These are phyloP conservation scores for Prinsepia uniflora DNA, from an alignment of 306 rosid genomes.

Conservation along the genomic window DNA sequence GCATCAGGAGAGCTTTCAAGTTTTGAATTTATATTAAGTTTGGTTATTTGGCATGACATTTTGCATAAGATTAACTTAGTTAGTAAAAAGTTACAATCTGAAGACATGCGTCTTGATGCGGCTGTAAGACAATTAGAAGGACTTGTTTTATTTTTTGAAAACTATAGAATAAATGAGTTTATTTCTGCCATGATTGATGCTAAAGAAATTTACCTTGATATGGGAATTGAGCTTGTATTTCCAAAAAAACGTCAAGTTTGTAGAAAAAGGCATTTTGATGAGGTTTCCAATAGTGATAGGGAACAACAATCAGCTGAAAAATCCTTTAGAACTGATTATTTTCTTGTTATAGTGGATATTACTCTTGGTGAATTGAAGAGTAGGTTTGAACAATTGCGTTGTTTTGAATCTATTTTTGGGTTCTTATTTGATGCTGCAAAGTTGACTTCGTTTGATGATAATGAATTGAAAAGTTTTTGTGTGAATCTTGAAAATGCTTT, in stretches of 20 bases:
- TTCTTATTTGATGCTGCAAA: neutral
- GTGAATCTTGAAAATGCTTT: neutral
- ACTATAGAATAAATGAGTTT: neutral
- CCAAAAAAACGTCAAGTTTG: no score
- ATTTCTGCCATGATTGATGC: neutral
- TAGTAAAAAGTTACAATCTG: neutral
- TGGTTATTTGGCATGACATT: neutral
- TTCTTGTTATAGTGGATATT: neutral
- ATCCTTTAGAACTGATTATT: neutral
- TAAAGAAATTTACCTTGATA: neutral
- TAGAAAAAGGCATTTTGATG: no score
- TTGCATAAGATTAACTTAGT: neutral
- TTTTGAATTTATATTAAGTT: neutral
- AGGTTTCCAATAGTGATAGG: neutral
- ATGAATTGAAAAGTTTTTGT: neutral
- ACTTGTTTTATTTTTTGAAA: no score
- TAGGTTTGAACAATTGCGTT: neutral
- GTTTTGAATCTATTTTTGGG: neutral
- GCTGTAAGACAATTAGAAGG: neutral
- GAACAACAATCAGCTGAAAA: neutral
- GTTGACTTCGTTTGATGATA: neutral
- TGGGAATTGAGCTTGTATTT: neutral
- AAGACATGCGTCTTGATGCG: neutral
- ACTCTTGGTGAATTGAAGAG: no score
- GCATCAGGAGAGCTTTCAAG: neutral